These are phyloP conservation scores for Fusarium sarcochroum DNA, from an alignment of 2,329 filamentous ascomycete species.

Conservation along the genomic window DNA sequence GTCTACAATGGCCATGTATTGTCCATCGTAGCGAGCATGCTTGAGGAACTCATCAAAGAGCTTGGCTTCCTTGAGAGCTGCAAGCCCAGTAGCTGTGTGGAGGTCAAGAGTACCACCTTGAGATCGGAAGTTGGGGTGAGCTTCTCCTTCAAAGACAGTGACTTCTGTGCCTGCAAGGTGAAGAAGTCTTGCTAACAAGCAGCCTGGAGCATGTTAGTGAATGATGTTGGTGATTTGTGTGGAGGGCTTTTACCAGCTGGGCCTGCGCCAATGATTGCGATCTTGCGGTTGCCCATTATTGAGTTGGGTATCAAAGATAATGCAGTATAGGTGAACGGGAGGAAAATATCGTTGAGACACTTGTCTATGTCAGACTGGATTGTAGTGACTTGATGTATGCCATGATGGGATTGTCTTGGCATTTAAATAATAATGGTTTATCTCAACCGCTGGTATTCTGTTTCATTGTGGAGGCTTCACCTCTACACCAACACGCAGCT, in stretches of 20 bases:
- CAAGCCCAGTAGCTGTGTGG: constrained; percentile 65
- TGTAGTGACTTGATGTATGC: neutral
- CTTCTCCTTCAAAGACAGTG: constrained; percentile 66
- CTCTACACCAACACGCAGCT: neutral
- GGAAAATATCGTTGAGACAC: too few relatives aligned
- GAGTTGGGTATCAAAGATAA: neutral
- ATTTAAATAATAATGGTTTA: constrained; percentile 19
- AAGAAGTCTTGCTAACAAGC: constrained; percentile 63
- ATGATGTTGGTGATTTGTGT: neutral
- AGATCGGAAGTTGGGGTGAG: constrained; percentile 58
- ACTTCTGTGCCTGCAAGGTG: constrained; percentile 60
- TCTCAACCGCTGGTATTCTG: neutral
- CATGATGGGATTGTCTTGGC: neutral
- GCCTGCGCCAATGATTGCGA: constrained; percentile 50
- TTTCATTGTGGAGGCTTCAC: constrained; percentile 3
- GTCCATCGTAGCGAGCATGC: constrained; percentile 65
- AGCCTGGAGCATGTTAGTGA: constrained; percentile 40
- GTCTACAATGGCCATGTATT: constrained; percentile 63
- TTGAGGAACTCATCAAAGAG: constrained; percentile 65
- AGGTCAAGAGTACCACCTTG: constrained; percentile 70
- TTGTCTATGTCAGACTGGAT: neutral
- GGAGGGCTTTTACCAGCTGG: constrained; percentile 44
- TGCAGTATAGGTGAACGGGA: neutral
- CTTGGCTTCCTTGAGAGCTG: constrained; percentile 64
- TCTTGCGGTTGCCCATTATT: constrained; percentile 43